Evolutionary conservation across 805 yeast genomes (phyloP), one percentile per base, ranked within the genome.

Genomic region (Vanderwaltozyma tropicalis): DNA sequence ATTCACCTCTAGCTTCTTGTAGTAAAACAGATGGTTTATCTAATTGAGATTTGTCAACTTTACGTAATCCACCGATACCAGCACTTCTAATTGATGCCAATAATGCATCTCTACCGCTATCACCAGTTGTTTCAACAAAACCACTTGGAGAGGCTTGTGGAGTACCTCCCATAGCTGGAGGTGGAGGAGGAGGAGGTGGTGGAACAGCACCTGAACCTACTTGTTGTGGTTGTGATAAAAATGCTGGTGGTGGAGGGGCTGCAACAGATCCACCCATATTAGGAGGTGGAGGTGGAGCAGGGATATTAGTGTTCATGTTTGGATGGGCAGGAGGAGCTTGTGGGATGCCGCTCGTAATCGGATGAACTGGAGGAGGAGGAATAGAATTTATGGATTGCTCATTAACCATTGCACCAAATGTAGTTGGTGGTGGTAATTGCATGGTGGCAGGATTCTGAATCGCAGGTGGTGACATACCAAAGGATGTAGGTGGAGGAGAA

Each of bases 41-140:
- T 29, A 86, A 63, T 49, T 81, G 87, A 0, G 85, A 61, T 59
- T 87, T 89, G 58, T 89, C 96, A 2, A 81, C 80, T 55, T 79
- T 85, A 45, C 69, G 75, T 47, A 89, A 69, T 5, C 74, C 52
- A 0, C 80, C 79, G 4, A 88, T 28, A 27, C 89, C 88, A 0
- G 95, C 78, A 28, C 79, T 75, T 48, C 95, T 70, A 47, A 89
- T 89, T 1, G 96, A 85, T 0, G 94, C 83, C 42, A 89, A 65
- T 30, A 89, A 67, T 0, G 94, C 94, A 57, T 83, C 94, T 48
- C 95, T 67, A 0, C 78, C 79, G 2, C 66, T 62, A 46, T 71
- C 87, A 4, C 63, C 76, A 1, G 62, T 53, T 18, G 43, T 18
- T 35, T 55, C 62, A n/a, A 27, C 24, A 15, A 48, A 28, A 12